A percentile compares a stretch with the other conserved stretches of the same genome.
Conservation (phyloP, 2,329 filamentous ascomycete genomes). For the Amesomyces nigricolor region DNA sequence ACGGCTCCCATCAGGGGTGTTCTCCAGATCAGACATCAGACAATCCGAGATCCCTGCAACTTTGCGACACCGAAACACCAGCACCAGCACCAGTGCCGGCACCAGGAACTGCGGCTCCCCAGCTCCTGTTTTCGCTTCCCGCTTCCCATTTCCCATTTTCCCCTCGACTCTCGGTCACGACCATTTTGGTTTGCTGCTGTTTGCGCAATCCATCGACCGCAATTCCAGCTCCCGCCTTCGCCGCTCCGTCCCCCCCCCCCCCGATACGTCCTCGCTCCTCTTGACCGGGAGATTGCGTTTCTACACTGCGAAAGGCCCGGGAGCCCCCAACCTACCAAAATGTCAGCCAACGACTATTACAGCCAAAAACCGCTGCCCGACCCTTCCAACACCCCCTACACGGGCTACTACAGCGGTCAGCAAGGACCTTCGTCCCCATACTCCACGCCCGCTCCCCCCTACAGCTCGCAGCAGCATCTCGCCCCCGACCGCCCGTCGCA, state of each 20-base stretch:
- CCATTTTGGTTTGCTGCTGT: too few species aligned
- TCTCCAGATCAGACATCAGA: too few species aligned
- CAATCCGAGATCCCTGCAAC: too few species aligned
- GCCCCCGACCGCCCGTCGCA: slow-evolving; percentile 26
- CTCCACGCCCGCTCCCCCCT: slow-evolving; percentile 27
- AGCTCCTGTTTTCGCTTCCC: too few species aligned
- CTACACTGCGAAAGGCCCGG: slow-evolving; percentile 4
- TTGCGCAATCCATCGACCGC: too few species aligned
- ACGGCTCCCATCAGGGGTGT: too few species aligned
- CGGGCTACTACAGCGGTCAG: slow-evolving; percentile 24
- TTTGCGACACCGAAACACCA: too few species aligned
- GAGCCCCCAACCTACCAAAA: slow-evolving; percentile 18
- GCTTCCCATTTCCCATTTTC: neutral
- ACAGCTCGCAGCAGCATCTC: slow-evolving; percentile 33
- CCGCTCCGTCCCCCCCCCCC: too few species aligned
- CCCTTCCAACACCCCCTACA: slow-evolving; percentile 39
- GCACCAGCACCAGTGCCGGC: neutral
- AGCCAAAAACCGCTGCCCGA: slow-evolving; percentile 35
- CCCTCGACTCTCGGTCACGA: too few species aligned
- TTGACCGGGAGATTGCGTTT: slow-evolving; percentile 4
- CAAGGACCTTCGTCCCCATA: slow-evolving; percentile 13
- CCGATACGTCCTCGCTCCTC: neutral
- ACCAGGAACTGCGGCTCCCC: slow-evolving; percentile 6
- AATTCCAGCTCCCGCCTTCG: too few species aligned
- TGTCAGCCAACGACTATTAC: slow-evolving; percentile 62